Conservation (phyloP, 768 basidiomycete genomes). For the Lyophyllum atratum region DNA sequence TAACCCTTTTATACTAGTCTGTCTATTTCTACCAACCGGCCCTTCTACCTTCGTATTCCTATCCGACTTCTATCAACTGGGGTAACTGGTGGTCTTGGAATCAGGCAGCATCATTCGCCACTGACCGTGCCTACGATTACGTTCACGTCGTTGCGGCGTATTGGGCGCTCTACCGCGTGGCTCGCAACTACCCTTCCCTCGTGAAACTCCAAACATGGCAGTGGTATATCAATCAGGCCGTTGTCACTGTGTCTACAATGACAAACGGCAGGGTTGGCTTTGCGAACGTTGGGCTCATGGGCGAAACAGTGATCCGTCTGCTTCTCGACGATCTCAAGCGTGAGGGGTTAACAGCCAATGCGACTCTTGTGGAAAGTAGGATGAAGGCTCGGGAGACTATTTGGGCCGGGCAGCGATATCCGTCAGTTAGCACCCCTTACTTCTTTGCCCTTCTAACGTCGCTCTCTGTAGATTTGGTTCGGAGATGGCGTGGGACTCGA, state of each 20-base stretch:
- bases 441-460: background rate
- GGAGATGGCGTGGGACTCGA: conserved; percentile 61
- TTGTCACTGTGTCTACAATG: conserved; percentile 47
- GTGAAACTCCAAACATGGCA: conserved; percentile 50
- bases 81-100: conserved; percentile 63
- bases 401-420: conserved; percentile 53
- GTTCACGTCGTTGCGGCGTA: conserved; percentile 51
- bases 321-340: conserved; percentile 52
- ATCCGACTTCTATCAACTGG: conserved; percentile 51
- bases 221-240: conserved; percentile 60
- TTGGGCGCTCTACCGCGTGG: conserved; percentile 59
- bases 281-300: conserved; percentile 52
- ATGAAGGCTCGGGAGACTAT: conserved; percentile 45
- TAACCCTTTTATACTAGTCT: conserved; percentile 28
- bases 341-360: conserved; percentile 51
- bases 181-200: conserved; percentile 55
- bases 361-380: conserved; percentile 43
- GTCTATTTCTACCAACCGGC: conserved; percentile 55
- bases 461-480: conserved; percentile 47
- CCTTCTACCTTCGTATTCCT: conserved; percentile 45
- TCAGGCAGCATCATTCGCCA: conserved; percentile 45
- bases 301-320: conserved; percentile 52
- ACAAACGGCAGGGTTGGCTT: conserved; percentile 47
- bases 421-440: conserved; percentile 36
- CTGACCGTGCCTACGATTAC: conserved; percentile 56